phyloP scores from a whole-genome alignment of 2,329 filamentous ascomycete species.

The Neurospora sp. region DNA sequence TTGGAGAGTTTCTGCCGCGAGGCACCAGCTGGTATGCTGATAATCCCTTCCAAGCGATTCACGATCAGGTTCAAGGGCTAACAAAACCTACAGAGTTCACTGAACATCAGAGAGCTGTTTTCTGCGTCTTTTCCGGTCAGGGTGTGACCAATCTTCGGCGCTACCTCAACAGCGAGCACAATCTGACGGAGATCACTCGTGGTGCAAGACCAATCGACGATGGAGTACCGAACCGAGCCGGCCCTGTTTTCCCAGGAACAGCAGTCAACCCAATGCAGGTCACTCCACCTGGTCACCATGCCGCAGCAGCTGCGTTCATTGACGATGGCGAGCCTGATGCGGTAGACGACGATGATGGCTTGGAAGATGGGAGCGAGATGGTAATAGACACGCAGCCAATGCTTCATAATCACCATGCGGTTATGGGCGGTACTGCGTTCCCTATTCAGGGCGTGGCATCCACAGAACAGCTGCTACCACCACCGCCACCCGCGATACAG shows the following conservation, averaged over 20 bases:
- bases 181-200: neutral
- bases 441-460: neutral
- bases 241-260: constrained; percentile 2
- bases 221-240: neutral
- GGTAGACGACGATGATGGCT: constrained; percentile 19
- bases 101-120: constrained; percentile 86
- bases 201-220: neutral
- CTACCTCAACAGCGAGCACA: constrained; percentile 55
- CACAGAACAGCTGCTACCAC: constrained; percentile 1
- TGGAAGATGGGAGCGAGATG: constrained; percentile 22
- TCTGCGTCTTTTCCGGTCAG: constrained; percentile 90
- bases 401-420: constrained; percentile 5
- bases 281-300: constrained; percentile 5
- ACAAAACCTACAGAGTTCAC: constrained; percentile 63
- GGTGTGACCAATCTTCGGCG: constrained; percentile 70
- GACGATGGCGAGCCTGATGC: constrained; percentile 17
- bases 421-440: neutral
- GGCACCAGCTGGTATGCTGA: constrained; percentile 57
- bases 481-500: constrained; percentile 4
- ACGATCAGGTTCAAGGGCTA: neutral
- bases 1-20: constrained; percentile 77
- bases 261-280: neutral
- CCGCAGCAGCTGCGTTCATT: constrained; percentile 8
- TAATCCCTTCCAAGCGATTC: neutral
- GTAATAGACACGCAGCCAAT: constrained; percentile 18